phyloP scores from a whole-genome alignment of 345 rosid species.

The Brassica carinata region DNA sequence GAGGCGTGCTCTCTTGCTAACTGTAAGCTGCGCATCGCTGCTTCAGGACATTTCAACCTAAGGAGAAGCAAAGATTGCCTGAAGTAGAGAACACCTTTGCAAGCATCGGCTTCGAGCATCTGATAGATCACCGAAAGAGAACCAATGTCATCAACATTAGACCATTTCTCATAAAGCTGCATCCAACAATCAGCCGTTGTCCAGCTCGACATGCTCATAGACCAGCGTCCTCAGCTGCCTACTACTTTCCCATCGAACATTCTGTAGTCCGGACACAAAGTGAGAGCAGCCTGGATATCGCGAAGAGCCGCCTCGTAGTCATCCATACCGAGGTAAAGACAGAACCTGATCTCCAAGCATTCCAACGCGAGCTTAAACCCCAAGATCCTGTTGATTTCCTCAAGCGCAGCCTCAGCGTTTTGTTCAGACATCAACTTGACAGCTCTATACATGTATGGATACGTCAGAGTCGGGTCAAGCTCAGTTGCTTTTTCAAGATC shows the following conservation, averaged over 20 bases:
- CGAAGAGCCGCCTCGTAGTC: slow-evolving; percentile 82
- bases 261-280: slow-evolving; percentile 80
- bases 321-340: slow-evolving; percentile 87
- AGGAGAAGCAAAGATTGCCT: slow-evolving; percentile 95
- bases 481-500: slow-evolving; percentile 90
- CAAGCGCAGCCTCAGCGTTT: slow-evolving; percentile 73
- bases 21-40: slow-evolving; percentile 95
- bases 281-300: slow-evolving; percentile 94
- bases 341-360: slow-evolving; percentile 96
- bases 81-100: slow-evolving; percentile 87
- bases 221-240: slow-evolving; percentile 87
- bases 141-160: slow-evolving; percentile 94
- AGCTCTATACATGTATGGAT: slow-evolving; percentile 94
- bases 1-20: slow-evolving; percentile 90
- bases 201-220: slow-evolving; percentile 90
- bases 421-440: slow-evolving; percentile 80
- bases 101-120: slow-evolving; percentile 97
- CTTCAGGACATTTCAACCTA: slow-evolving; percentile 95
- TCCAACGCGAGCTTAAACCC: slow-evolving; percentile 94
- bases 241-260: slow-evolving; percentile 96
- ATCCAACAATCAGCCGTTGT: slow-evolving; percentile 98
- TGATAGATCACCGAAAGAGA: slow-evolving; percentile 98
- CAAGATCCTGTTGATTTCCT: slow-evolving; percentile 81
- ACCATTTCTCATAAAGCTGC: slow-evolving; percentile 95
- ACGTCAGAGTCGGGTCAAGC: slow-evolving; percentile 85